Percentiles rank a stretch among this genome's conserved stretches.
phyloP scores from a whole-genome alignment of 768 basidiomycete genomes.

The Lanmaoa pseudosensibilis region DNA sequence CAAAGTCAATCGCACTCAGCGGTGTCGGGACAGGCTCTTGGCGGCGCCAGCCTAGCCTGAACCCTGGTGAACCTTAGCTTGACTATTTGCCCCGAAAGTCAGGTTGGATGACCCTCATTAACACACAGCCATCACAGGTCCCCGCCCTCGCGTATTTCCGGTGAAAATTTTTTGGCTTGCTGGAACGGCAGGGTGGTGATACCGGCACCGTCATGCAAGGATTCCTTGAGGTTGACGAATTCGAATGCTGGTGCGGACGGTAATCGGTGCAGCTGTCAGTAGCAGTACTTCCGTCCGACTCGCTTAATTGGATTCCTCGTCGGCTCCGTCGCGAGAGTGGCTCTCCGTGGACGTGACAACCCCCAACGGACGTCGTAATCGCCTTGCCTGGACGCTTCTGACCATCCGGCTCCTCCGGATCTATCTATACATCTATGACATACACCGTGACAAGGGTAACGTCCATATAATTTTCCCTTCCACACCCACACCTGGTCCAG shows the following conservation, averaged over 20 bases:
- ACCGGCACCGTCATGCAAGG: conserved; percentile 11
- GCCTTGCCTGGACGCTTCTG: conserved; percentile 10
- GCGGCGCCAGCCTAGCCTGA: conserved; percentile 28
- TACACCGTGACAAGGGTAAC: conserved; percentile 21
- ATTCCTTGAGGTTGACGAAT: conserved; percentile 1
- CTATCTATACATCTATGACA: conserved; percentile 21
- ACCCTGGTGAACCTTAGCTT: conserved; percentile 31
- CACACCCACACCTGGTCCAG: conserved; percentile 24
- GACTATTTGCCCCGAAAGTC: conserved; percentile 36
- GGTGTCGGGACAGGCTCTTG: conserved; percentile 28
- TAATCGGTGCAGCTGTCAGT: conserved; percentile 7
- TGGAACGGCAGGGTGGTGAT: conserved; percentile 20
- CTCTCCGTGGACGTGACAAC: background rate
- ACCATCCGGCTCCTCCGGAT: conserved; percentile 16
- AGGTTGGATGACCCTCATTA: conserved; percentile 33
- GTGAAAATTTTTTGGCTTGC: conserved; percentile 33
- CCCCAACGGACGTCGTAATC: conserved; percentile 18
- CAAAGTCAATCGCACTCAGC: conserved; percentile 16
- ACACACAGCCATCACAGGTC: conserved; percentile 40
- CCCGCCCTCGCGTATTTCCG: conserved; percentile 41
- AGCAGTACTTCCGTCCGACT: conserved; percentile 10
- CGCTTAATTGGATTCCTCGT: conserved; percentile 14
- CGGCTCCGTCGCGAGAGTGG: conserved; percentile 19
- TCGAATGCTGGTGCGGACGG: background rate
- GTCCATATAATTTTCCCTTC: conserved; percentile 25